Percentiles rank a stretch among this genome's conserved stretches.
phyloP scores from a whole-genome alignment of 169 alveolate species.

The Sarcocystis neurona region DNA sequence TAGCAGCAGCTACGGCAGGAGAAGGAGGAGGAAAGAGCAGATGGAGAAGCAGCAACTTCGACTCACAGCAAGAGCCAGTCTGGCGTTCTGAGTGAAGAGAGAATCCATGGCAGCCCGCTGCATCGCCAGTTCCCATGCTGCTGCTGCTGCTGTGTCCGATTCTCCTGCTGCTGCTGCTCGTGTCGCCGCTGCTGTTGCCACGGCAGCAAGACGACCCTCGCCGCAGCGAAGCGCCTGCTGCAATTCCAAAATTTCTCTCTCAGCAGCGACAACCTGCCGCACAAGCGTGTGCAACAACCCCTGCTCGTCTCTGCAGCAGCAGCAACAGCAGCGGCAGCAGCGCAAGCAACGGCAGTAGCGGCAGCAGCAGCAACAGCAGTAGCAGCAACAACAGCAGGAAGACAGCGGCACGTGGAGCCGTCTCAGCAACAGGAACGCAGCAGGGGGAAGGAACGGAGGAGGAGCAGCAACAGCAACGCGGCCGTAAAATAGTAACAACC shows the following conservation, averaged over 20 bases:
- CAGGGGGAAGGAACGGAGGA: too few species aligned
- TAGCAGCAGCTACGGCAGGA: too few species aligned
- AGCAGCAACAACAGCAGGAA: constrained; percentile 1
- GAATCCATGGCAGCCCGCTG: too few species aligned
- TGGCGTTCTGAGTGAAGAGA: too few species aligned
- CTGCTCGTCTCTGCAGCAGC: not conserved
- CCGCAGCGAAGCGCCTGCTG: not conserved
- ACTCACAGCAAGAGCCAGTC: too few species aligned
- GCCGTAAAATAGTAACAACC: too few species aligned
- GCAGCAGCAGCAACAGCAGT: not conserved
- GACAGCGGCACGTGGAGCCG: too few species aligned
- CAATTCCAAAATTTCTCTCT: constrained; percentile 7
- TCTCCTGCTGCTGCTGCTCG: not conserved
- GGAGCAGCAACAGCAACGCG: too few species aligned
- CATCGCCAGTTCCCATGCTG: too few species aligned
- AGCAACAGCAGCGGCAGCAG: not conserved
- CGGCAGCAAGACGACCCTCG: not conserved
- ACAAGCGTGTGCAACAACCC: not conserved
- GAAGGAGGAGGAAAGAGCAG: not conserved
- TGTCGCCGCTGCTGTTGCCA: not conserved
- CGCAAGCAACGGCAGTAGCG: not conserved
- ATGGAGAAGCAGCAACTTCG: not conserved
- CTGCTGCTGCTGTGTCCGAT: too few species aligned
- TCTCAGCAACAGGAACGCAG: too few species aligned
- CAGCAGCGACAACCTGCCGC: constrained; percentile 10